Conservation (phyloP, 2,329 filamentous ascomycete species). For the Aspergillus awamori region DNA sequence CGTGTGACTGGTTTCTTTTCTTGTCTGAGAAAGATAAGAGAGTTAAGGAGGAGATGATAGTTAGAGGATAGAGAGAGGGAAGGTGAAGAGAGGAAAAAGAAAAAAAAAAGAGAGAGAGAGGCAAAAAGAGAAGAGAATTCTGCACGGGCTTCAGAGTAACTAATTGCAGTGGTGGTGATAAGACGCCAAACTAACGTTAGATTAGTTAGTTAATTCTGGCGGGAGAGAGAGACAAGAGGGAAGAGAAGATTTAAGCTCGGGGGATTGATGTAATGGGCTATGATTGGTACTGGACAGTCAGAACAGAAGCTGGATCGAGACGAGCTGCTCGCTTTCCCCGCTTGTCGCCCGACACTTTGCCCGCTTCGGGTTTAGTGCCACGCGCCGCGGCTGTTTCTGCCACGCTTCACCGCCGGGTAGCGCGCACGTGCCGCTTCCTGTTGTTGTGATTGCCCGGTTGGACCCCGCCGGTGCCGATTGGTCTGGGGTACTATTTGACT, state of each 20-base stretch:
- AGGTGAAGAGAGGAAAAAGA: neutral
- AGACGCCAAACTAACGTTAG: no score
- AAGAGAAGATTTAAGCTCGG: constrained; percentile 1
- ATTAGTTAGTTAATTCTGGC: no score
- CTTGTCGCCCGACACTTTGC: constrained; percentile 4
- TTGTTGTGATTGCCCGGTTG: constrained; percentile 12
- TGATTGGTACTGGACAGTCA: neutral
- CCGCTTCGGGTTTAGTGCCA: neutral
- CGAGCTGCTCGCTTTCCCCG: neutral
- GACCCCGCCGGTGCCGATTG: constrained; percentile 2
- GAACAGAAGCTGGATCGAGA: neutral
- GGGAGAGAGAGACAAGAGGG: neutral
- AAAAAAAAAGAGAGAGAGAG: neutral
- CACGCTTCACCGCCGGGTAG: constrained; percentile 4
- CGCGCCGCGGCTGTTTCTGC: constrained; percentile 9
- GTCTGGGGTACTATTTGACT: neutral
- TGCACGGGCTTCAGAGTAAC: neutral
- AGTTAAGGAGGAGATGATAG: neutral
- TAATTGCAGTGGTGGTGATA: no score
- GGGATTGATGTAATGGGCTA: constrained; percentile 4
- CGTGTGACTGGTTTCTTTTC: no score
- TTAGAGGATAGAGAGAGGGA: neutral
- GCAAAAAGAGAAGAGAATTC: neutral
- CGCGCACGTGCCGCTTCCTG: constrained; percentile 14
- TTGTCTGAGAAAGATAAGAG: neutral